These are phyloP conservation scores for Didymella segeticola DNA, from an alignment of 2,329 filamentous ascomycete species.

Conservation along the genomic window DNA sequence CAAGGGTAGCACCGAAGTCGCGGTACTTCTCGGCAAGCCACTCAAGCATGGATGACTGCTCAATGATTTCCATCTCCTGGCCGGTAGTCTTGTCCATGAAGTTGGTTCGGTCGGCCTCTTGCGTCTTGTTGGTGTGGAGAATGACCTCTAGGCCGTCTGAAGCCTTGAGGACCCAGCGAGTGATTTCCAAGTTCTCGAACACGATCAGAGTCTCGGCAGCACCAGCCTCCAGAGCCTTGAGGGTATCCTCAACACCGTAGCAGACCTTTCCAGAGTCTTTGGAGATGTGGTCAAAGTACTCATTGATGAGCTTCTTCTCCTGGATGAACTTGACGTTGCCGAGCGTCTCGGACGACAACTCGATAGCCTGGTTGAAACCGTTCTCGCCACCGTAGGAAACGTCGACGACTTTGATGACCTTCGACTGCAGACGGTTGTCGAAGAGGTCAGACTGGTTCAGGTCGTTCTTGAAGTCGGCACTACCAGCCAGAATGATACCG, in stretches of 20 bases:
- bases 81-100: slow-evolving; percentile 97
- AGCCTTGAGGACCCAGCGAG: slow-evolving; percentile 86
- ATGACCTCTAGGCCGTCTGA: slow-evolving; percentile 74
- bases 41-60: slow-evolving; percentile 93
- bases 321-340: slow-evolving; percentile 99
- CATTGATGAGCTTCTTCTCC: slow-evolving; percentile 99
- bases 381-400: slow-evolving; percentile 99
- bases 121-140: slow-evolving; percentile 85
- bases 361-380: slow-evolving; percentile 99
- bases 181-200: slow-evolving; percentile 96
- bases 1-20: slow-evolving; percentile 92
- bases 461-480: slow-evolving; percentile 99
- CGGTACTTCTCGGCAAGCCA: slow-evolving; percentile 99
- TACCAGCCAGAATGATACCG: slow-evolving; percentile 93
- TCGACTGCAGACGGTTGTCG: slow-evolving; percentile 85
- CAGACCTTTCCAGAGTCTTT: slow-evolving; percentile 96
- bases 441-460: slow-evolving; percentile 98
- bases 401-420: slow-evolving; percentile 99
- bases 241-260: slow-evolving; percentile 96
- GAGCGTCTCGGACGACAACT: slow-evolving; percentile 91
- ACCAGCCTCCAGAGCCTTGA: slow-evolving; percentile 95
- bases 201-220: slow-evolving; percentile 95
- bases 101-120: slow-evolving; percentile 78
- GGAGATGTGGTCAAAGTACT: slow-evolving; percentile 99
- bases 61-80: slow-evolving; percentile 93